Base-by-base conservation (phyloP, 2,329 filamentous ascomycete genomes). In the Rosellinia necatrix region DNA sequence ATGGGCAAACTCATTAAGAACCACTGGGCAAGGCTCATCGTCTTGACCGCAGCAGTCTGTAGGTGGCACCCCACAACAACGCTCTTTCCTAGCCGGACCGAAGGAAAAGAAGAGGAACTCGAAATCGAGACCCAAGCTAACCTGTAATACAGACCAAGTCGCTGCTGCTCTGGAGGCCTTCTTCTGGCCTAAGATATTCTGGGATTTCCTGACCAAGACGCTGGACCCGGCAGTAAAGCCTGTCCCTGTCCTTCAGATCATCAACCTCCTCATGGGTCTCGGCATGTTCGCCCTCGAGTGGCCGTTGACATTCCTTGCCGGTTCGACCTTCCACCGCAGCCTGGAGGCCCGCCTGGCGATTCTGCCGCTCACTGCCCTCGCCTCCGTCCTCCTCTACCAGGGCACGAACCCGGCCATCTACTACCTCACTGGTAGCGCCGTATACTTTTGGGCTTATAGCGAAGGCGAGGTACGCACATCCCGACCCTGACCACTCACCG, bases 1-100 rank as follows among this genome's bases (percentile, higher is more conserved):
- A 99, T 99, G 94, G 94, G 94, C 75, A 94, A 89, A 77, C 87
- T 99, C 72, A 97, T 99, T 80, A 99, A 99, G 83, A 97, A 97
- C 80, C 94, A 99, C 80, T 96, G 91, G 91, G 94, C 92, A 66
- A 89, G 94, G 59, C 87, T 99, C 69, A 94, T 99, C 71, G 83
- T 96, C 75, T 80, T 99, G 72, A 91, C 90, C 24, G 91, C 94
- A 32, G 88, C 91, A 67, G 66, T 67, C 55, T 80, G 77, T 80
- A 74, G 29, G 77, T 72, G 50, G 25, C 48, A 44, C 34, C 30
- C n/a, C n/a, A n/a, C n/a, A n/a, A 22, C n/a, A 8, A 50, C 46
- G 10, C n/a, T 12, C 25, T 19, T 6, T 6, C 3, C 24, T 24
- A 15, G 10, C 9, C 19, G 10, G 19, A 15, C 15, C 10, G 30